Base-by-base conservation (phyloP, 2,329 filamentous ascomycete species). In the Ramularia endophylla region DNA sequence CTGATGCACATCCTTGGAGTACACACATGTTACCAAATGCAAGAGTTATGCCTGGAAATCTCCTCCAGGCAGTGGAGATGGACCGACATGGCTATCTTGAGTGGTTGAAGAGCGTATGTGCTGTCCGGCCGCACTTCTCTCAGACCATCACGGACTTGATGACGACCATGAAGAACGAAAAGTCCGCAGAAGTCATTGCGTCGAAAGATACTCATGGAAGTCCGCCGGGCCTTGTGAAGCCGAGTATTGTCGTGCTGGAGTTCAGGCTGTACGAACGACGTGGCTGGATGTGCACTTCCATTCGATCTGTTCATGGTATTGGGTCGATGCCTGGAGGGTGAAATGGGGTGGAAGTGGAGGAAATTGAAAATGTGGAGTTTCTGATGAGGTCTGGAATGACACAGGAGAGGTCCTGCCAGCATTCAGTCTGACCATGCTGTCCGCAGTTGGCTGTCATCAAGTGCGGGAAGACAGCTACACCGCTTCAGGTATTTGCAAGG, bases 1-100 rank as follows among this genome's bases (percentile, higher is more conserved):
- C 15, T 7, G 8, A 11, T 8, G 17, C 17, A 18, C 32, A 17
- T 6, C 32, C 32, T 2, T 34, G 32, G 32, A 34, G 32, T 17
- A 34, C 32, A 20, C 17, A 34, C 17, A 34, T 34, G 32, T 18
- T 17, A 9, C 15, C 17, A 9, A 34, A 17, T 8, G 32, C 32
- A 13, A 17, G 32, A 4, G 32, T 34, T 6, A 12, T 34, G 8
- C 32, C 32, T 34, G 32, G 32, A 12, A 34, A 34, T 8, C 11
- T 34, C 11, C 32, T 34, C 11, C 20, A 15, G 4, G 12, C 32
- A 3, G 32, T 19, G 32, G 32, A 34, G 20, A 34, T 32, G 32
- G 32, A 34, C n/a, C 32, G 32, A 15, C 15, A 34, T 9, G 32
- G 32, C 7, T 34, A 34, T 34, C 32, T 34, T n/a, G 32, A 18